Conservation (phyloP, 768 basidiomycete genomes). For the Pleurotus cornucopiae region DNA sequence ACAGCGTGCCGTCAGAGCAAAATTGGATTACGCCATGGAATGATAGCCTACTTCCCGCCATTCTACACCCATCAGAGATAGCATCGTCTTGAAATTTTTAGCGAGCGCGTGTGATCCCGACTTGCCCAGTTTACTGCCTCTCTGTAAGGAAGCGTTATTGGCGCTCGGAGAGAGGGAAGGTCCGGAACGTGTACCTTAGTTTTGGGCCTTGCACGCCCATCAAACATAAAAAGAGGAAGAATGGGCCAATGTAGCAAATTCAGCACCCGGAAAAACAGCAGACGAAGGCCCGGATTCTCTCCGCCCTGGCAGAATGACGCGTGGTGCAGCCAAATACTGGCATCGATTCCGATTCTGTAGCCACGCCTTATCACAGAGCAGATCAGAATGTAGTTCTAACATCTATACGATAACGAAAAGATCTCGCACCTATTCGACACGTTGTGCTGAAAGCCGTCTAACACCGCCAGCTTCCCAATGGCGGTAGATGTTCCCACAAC, state of each 20-base stretch:
- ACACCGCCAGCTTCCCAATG: background rate
- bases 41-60: constrained; percentile 42
- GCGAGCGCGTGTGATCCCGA: constrained; percentile 39
- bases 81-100: constrained; percentile 47
- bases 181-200: constrained; percentile 45
- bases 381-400: too few relatives aligned
- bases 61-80: constrained; percentile 56
- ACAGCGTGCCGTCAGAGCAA: constrained; percentile 51
- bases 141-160: constrained; percentile 9
- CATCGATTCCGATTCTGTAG: constrained; percentile 4
- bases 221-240: constrained; percentile 70
- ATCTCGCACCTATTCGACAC: background rate
- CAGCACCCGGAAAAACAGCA: constrained; percentile 1
- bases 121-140: constrained; percentile 33
- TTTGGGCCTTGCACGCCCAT: constrained; percentile 63
- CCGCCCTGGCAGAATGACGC: constrained; percentile 7
- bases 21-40: constrained; percentile 13
- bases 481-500: background rate
- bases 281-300: constrained; percentile 9
- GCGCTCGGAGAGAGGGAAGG: constrained; percentile 13
- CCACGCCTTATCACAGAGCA: background rate
- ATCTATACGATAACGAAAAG: background rate
- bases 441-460: constrained; percentile 2
- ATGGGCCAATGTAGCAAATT: constrained; percentile 27
- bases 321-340: constrained; percentile 5